These are phyloP conservation scores for Aegle marmelos DNA, from an alignment of 345 rosid species.

Conservation along the genomic window DNA sequence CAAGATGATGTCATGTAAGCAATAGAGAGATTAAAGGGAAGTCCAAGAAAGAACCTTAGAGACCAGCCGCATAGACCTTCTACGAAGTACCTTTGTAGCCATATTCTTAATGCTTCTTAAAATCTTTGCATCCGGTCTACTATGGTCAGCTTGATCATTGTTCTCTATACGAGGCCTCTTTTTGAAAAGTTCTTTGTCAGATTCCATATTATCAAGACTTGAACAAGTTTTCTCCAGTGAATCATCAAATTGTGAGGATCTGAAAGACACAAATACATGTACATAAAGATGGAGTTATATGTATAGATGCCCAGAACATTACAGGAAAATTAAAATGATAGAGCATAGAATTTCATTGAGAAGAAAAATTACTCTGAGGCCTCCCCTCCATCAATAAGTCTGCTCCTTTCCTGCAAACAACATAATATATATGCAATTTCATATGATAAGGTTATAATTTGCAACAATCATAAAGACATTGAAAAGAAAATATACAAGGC, in stretches of 20 bases:
- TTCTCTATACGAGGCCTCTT: constrained; percentile 28
- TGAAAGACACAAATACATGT: constrained; percentile 21
- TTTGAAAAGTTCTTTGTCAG: constrained; percentile 22
- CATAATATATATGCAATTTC: constrained; percentile 9
- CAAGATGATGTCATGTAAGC: background rate
- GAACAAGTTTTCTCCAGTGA: constrained; percentile 26
- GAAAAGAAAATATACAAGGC: background rate
- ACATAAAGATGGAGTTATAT: background rate
- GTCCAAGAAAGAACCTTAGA: constrained; percentile 44
- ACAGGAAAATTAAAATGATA: background rate
- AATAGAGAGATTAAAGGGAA: constrained; percentile 3
- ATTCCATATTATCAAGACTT: constrained; percentile 23
- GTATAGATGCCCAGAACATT: constrained; percentile 11
- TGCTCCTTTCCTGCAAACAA: constrained; percentile 62
- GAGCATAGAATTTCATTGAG: background rate
- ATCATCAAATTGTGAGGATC: constrained; percentile 39
- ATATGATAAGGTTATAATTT: background rate
- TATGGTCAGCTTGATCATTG: constrained; percentile 16
- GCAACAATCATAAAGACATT: background rate
- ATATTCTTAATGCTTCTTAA: constrained; percentile 33
- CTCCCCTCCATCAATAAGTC: constrained; percentile 45
- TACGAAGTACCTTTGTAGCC: constrained; percentile 34
- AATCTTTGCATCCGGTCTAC: constrained; percentile 26
- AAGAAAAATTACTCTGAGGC: constrained; percentile 49
- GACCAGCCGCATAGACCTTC: constrained; percentile 61